Conservation (phyloP, 164 flowering plant species). For the Vitis rupestris region DNA sequence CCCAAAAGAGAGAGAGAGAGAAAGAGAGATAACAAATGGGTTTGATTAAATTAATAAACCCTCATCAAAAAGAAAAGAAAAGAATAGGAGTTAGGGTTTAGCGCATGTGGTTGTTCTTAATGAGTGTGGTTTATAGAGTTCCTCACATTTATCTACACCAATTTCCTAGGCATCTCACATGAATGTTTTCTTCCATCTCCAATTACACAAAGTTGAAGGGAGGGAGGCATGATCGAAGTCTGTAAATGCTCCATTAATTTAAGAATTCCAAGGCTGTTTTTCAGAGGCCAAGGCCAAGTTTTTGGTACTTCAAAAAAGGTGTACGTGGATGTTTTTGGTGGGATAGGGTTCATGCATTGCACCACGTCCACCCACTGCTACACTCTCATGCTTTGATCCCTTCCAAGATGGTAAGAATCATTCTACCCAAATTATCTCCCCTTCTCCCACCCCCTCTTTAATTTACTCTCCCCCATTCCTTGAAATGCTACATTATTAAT, state of each 20-base stretch:
- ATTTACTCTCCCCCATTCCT: background rate
- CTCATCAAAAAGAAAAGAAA: too few species aligned
- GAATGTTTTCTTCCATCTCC: background rate
- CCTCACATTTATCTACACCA: background rate
- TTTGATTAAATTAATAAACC: too few species aligned
- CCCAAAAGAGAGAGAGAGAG: conserved; percentile 15
- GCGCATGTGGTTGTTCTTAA: conserved; percentile 27
- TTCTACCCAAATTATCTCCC: too few species aligned
- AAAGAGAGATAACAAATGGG: background rate
- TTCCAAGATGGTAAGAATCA: background rate
- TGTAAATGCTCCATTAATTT: background rate
- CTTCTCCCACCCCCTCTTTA: too few species aligned
- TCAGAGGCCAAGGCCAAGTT: background rate
- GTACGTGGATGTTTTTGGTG: conserved; percentile 8
- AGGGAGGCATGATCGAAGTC: background rate
- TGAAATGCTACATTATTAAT: background rate
- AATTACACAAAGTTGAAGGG: background rate
- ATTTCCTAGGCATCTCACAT: conserved; percentile 1
- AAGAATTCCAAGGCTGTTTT: conserved; percentile 12
- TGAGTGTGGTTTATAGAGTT: conserved; percentile 2
- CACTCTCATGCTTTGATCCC: background rate
- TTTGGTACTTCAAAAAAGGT: conserved; percentile 1
- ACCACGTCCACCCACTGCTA: background rate
- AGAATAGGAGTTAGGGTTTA: conserved; percentile 6
- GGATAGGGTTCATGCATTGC: conserved; percentile 21